Conservation (phyloP, 345 rosid genomes). For the Abelmoschus esculentus region DNA sequence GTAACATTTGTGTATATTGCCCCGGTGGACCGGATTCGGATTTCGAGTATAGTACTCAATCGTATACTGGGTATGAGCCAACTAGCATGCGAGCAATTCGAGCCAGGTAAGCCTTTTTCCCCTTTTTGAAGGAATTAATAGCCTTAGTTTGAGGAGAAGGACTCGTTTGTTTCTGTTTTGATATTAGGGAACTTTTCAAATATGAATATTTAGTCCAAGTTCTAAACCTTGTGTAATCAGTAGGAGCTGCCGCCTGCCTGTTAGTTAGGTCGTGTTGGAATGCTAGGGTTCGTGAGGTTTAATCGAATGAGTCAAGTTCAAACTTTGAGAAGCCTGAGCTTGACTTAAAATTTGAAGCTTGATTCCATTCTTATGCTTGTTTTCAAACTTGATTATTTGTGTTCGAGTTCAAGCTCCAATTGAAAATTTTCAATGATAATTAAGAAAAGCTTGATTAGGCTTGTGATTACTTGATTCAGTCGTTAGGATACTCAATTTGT, state of each 20-base stretch:
- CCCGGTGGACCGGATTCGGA: slow-evolving; percentile 99
- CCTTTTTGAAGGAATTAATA: background rate
- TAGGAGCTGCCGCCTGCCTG: background rate
- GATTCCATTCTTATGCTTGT: background rate
- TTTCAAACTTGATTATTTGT: background rate
- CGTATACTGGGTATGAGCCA: slow-evolving; percentile 97
- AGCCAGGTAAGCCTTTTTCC: slow-evolving; percentile 53
- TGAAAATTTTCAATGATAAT: background rate
- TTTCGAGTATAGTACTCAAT: slow-evolving; percentile 97
- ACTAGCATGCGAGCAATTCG: slow-evolving; percentile 99
- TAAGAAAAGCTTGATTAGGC: background rate
- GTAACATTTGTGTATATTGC: slow-evolving; percentile 96
- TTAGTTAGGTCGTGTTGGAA: background rate
- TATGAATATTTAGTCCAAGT: background rate
- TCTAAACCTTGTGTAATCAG: background rate
- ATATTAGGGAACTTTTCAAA: background rate
- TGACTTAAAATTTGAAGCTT: background rate
- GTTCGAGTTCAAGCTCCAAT: background rate
- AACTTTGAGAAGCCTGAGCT: background rate
- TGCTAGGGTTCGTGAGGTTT: background rate
- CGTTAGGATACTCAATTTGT: background rate
- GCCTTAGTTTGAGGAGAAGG: background rate
- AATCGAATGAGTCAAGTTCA: background rate
- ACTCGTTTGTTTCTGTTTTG: background rate
- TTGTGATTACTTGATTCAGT: background rate